A percentile compares a stretch with the other conserved stretches of the same genome.
Conservation (phyloP, 306 rosid genomes). For the Medicago truncatula region DNA sequence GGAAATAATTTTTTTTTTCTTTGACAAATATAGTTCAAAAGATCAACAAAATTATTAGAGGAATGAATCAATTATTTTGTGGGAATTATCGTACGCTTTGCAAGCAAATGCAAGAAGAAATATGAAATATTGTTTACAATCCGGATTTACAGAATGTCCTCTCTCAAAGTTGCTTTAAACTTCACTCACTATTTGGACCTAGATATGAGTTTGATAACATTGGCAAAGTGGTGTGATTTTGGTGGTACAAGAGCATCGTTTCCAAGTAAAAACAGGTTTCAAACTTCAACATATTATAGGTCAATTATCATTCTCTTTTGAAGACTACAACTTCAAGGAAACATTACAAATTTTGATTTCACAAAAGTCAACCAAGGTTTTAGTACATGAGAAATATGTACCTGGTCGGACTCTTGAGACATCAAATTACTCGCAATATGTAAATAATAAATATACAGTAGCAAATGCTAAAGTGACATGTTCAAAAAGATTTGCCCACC, state of each 20-base stretch:
- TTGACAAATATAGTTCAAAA: too few species aligned
- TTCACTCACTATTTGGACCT: background rate
- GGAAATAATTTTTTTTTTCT: too few species aligned
- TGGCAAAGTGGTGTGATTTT: background rate
- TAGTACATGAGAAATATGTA: background rate
- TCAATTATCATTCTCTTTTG: background rate
- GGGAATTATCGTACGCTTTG: too few species aligned
- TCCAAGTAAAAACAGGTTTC: background rate
- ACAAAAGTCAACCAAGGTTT: background rate
- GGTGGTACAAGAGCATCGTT: background rate
- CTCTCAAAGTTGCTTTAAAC: background rate
- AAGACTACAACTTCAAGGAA: background rate
- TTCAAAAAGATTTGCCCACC: conserved; percentile 26
- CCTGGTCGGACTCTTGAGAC: background rate
- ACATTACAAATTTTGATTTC: background rate
- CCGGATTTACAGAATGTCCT: background rate
- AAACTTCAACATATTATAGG: background rate
- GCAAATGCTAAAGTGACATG: conserved; percentile 25
- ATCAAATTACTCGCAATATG: conserved; percentile 24
- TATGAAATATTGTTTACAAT: too few species aligned
- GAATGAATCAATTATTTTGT: too few species aligned
- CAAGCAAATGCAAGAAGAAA: too few species aligned
- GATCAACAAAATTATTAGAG: too few species aligned
- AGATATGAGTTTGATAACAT: background rate
- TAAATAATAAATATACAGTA: conserved; percentile 25